Evolutionary conservation across 176 grass and related monocot species (phyloP), one percentile per base, ranked within the genome.

Genomic region (Paspalum notatum): DNA sequence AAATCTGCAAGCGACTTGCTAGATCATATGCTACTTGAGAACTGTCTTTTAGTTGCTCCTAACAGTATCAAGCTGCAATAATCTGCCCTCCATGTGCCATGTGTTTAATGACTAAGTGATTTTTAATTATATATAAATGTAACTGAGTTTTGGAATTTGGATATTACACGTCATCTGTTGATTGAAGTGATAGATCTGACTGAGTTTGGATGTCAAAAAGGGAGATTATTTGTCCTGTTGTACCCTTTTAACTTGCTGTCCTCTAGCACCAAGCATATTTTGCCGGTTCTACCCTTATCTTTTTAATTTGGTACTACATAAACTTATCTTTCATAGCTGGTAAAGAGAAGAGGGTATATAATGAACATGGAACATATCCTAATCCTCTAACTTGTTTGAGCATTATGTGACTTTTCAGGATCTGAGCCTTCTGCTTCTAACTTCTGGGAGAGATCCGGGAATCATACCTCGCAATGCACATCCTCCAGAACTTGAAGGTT

Each of bases 391-490:
- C 22, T 68, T 53, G 27, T 72, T 47, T 69, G 79, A 41, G 39
- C 59, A 68, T 72, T 63, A 42, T 83, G 51, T 40, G 15, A 68
- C 18, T 73, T 81, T 91, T 71, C 91, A 97, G 94, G 94, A 97
- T 85, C 72, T 97, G 84, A 81, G 84, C 78, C 91, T 97, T 84
- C 76, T 97, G n/a, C 91, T 97, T 76, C 70, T 97, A 76, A 90
- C 94, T 79, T 97, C 94, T 52, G 94, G 91, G 46, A 90, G 94
- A 79, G 94, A 97, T 93, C 94, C 94, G 4, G 94, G 94, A 41
- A 97, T 97, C 61, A 91, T 97, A 66, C 94, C 94, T 71, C 94
- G 89, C n/a, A 97, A 91, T 83, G 82, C 82, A 79, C 94, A 93
- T 77, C 94, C 91, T 68, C 94, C 94, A 77, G 94, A 97, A 77